Base-by-base conservation (phyloP, 2,329 filamentous ascomycete species). In the Cordyceps fumosorosea region DNA sequence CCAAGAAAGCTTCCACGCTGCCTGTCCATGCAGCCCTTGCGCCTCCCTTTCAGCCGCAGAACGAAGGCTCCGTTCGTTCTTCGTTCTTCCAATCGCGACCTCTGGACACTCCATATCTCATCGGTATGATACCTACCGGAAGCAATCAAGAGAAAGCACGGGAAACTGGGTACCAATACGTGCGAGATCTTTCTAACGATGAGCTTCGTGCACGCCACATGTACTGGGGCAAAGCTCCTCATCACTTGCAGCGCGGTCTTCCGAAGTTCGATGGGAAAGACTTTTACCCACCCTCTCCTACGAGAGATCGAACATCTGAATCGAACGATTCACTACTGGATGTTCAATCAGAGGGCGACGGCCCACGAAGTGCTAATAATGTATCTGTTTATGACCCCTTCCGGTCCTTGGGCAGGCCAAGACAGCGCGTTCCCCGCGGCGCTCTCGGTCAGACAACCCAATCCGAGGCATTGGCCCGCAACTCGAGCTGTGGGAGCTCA, bases 221-320 rank as follows among this genome's bases (percentile, higher is more conserved):
- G 65, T 87, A 85, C 69, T 88, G 84, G 83, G 84, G 82, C 11
- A 80, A 82, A 50, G 79, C 81, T 18, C 79, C 84, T 48, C 76
- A 73, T 34, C 77, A 80, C 65, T 76, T 77, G 14, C 76, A 80
- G 55, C 77, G 75, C 40, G 82, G 83, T 2, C 73, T 87, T 47
- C 84, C 85, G 40, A 87, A 84, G 70, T 88, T 85, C 66, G 84
- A 88, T 66, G 84, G 85, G 26, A 86, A 84, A 69, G 79, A 87
- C 69, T 87, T 87, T 66, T 87, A 86, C 64, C 82, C 81, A 34
- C 74, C 82, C 3, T 86, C 84, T 0, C 82, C 83, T 1, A 69
- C 72, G 64, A 83, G 81, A 68, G 67, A 72, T 40, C 64, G 64
- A 34, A 65, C 66, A 11, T 26, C 63, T 3, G 62, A 64, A 20